Evolutionary conservation across 1,284 basidiomycete genomes (phyloP).

Genomic region (Chalciporus piperatoides): DNA sequence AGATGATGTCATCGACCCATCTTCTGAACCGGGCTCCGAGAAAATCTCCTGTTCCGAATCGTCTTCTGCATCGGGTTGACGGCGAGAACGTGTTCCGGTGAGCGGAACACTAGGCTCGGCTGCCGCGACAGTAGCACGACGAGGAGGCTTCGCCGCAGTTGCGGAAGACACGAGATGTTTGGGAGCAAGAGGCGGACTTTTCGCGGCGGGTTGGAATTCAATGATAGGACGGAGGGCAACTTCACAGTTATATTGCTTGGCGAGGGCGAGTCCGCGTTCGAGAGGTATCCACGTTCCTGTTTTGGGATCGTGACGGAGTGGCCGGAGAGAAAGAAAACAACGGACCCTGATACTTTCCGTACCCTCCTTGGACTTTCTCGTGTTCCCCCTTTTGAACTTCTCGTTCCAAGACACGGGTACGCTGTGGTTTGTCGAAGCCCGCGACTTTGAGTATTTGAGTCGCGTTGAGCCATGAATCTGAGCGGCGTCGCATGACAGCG

Average conservation of each 20-base stretch:
- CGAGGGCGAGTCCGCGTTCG: constrained; percentile 82
- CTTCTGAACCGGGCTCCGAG: constrained; percentile 67
- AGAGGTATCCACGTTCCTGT: constrained; percentile 98
- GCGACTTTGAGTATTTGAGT: constrained; percentile 99
- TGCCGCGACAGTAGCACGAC: constrained; percentile 44
- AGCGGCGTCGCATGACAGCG: constrained; percentile 95
- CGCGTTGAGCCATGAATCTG: constrained; percentile 98
- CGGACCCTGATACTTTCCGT: constrained; percentile 98
- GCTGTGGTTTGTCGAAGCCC: constrained; percentile 98
- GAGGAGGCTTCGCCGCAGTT: constrained; percentile 50
- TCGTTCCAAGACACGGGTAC: constrained; percentile 94
- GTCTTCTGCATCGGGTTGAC: constrained; percentile 46
- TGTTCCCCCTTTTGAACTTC: constrained; percentile 99
- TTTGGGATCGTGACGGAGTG: background rate
- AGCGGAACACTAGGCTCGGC: constrained; percentile 28
- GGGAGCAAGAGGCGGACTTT: constrained; percentile 94
- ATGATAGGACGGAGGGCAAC: constrained; percentile 88
- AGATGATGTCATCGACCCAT: constrained; percentile 81
- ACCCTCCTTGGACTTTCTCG: constrained; percentile 99
- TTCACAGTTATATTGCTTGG: constrained; percentile 94
- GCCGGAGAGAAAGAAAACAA: constrained; percentile 9
- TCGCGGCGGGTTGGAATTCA: constrained; percentile 87
- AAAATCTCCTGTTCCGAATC: constrained; percentile 56
- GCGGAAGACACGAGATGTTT: constrained; percentile 84
- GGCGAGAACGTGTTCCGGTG: constrained; percentile 53